Evolutionary conservation across 768 basidiomycete genomes (phyloP).

Genomic region (Macrolepiota albuminosa): DNA sequence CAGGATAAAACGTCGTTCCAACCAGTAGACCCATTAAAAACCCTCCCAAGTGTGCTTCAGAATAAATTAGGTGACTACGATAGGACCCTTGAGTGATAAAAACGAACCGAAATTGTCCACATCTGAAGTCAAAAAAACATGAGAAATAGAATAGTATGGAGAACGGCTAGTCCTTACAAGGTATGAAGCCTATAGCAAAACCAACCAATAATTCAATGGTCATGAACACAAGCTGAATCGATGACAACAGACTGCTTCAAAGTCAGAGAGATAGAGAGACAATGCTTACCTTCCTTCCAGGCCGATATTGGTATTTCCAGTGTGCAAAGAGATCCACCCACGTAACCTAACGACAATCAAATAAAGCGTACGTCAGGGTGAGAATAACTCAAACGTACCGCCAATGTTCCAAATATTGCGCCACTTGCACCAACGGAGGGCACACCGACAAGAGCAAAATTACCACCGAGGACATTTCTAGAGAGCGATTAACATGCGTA

Average conservation of each 20-base stretch:
- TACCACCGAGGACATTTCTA: conserved; percentile 87
- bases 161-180: conserved; percentile 40
- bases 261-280: not conserved
- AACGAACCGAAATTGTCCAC: conserved; percentile 85
- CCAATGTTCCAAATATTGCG: conserved; percentile 85
- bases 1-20: conserved; percentile 82
- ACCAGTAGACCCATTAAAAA: conserved; percentile 81
- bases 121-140: conserved; percentile 30
- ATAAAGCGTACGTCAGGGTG: not conserved
- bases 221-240: conserved; percentile 70
- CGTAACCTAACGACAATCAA: conserved; percentile 41
- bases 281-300: conserved; percentile 64
- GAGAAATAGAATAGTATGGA: conserved; percentile 1
- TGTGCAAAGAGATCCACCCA: conserved; percentile 92
- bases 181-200: conserved; percentile 78
- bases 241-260: not conserved
- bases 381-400: conserved; percentile 37
- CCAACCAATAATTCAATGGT: conserved; percentile 84
- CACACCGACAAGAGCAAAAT: conserved; percentile 84
- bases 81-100: not conserved
- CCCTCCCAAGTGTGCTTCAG: conserved; percentile 80
- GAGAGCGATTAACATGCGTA: not conserved
- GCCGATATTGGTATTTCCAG: conserved; percentile 85
- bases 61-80: not conserved
- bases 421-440: conserved; percentile 93